These are phyloP conservation scores for Aspergillus sp. DNA, from an alignment of 2,329 filamentous ascomycete genomes.

Conservation along the genomic window DNA sequence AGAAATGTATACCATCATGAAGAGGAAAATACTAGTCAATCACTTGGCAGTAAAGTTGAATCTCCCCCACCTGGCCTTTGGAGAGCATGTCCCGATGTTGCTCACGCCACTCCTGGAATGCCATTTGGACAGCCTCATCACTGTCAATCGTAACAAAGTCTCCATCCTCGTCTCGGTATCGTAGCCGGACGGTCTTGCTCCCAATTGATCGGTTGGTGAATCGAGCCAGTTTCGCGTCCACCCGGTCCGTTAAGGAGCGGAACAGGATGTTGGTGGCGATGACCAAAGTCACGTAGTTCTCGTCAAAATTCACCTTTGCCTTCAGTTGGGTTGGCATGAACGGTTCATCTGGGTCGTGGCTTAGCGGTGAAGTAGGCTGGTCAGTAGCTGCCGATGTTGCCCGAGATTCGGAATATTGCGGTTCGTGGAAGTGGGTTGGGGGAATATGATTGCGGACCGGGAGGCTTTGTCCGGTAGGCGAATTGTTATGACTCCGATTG, in stretches of 20 bases:
- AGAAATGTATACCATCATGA: constrained; percentile 6
- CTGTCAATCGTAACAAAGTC: constrained; percentile 90
- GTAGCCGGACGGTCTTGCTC: constrained; percentile 72
- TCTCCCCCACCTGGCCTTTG: constrained; percentile 71
- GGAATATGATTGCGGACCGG: constrained; percentile 50
- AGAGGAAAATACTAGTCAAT: constrained; percentile 30
- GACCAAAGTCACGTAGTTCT: constrained; percentile 89
- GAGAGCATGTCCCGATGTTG: constrained; percentile 54
- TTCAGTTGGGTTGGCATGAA: constrained; percentile 70
- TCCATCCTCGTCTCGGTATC: constrained; percentile 85
- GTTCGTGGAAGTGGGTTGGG: constrained; percentile 30
- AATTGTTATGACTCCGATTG: constrained; percentile 71
- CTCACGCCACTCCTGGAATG: constrained; percentile 90
- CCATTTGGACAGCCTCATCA: constrained; percentile 93
- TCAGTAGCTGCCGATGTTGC: constrained; percentile 20
- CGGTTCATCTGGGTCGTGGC: constrained; percentile 29
- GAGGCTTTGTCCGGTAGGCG: constrained; percentile 59
- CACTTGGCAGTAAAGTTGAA: constrained; percentile 73
- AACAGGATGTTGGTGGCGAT: constrained; percentile 93
- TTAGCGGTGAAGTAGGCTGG: constrained; percentile 27
- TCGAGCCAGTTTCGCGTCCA: constrained; percentile 86
- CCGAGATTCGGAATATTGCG: constrained; percentile 29
- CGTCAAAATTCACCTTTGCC: constrained; percentile 88
- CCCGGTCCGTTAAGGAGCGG: constrained; percentile 85
- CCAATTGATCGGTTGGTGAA: constrained; percentile 79